Base-by-base conservation (phyloP, 73 alveolate species). In the Durusdinium trenchii region DNA sequence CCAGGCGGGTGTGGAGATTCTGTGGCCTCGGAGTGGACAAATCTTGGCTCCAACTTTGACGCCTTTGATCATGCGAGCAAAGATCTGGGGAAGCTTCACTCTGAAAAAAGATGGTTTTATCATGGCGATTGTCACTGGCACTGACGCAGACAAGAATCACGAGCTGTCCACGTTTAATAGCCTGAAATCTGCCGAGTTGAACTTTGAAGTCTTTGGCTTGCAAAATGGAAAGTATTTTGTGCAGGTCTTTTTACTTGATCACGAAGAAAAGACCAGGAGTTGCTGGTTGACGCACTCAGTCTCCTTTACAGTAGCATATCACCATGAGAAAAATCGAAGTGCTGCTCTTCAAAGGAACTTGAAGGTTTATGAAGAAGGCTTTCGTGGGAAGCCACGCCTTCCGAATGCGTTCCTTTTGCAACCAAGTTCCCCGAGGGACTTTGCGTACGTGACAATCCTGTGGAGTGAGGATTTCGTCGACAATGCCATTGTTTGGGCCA, bases 401-500 rank as follows among this genome's bases (percentile, higher is more conserved):
- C n/a, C 47, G 94, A 75, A 84, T 48, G 40, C 61, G 32, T 40
- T 54, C 32, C 10, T 85, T 40, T 40, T 38, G 38, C 95, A 85
- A 42, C 95, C 95, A 20, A 85, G 81, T 48, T n/a, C n/a, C n/a
- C 45, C 52, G 50, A 85, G 62, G 38, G 95, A 85, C n/a, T 85
- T 85, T 30, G 95, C 95, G 7, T 85, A 54, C n/a, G 95, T 85
- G 43, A 85, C 95, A 6, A 36, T 85, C 26, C 76, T 85, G 30
- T 85, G 95, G 95, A 52, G 62, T 42, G 81, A 85, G 35, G 95
- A 85, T 35, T 85, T 51, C 23, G 95, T 85, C 60, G 95, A 85
- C 40, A 85, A 85, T 40, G 57, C 95, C 76, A 57, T 85, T 32
- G 95, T 85, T 35, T 85, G 95, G 95, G 95, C 95, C 26, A 85